Base-by-base conservation (phyloP, 2,329 filamentous ascomycete genomes). In the Grosmannia clavigera region DNA sequence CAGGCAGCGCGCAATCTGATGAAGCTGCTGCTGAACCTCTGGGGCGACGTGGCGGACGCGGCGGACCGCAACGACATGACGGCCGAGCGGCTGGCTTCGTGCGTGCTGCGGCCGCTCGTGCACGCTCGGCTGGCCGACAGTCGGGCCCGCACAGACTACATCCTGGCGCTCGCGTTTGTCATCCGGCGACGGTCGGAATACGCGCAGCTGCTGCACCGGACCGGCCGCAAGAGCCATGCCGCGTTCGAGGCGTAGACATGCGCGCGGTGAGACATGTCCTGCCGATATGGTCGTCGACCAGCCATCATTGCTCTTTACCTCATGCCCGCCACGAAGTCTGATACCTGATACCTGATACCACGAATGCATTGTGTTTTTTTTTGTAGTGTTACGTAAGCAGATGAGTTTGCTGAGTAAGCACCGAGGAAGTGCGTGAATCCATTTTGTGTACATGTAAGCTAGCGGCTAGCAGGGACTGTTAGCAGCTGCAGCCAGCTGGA, bases 161-260 rank as follows among this genome's bases (percentile, higher is more conserved):
- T 76, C 70, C 69, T 76, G n/a, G 72, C 72, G 1, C 63, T 77
- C 51, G 74, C 74, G 2, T 77, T 76, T 61, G 62, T 77, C 60
- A 76, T 77, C 43, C 71, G 75, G 11, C 74, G 70, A 66, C 68
- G 75, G 54, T 69, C 67, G 38, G 74, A 76, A 63, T 76, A 77
- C 58, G 70, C 67, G 27, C 63, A 69, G 25, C 66, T 73, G 62
- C 61, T 75, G 62, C 68, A 67, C 58, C 68, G 72, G 27, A 68
- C 70, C 33, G 67, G 66, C 59, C 64, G 65, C 54, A 62, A 64
- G 61, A 68, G 66, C 56, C 65, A 66, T 14, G 67, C 67, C 5
- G 66, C 67, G 2, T 68, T 68, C 46, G 64, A 64, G 46, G 55
- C 27, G 38, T 56, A 46, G 48, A n/a, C 16, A 19, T 25, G 46